Percentiles rank a stretch among this genome's conserved stretches.
phyloP scores from a whole-genome alignment of 2,329 filamentous ascomycete species.

The Cylindrodendrum hubeiense region DNA sequence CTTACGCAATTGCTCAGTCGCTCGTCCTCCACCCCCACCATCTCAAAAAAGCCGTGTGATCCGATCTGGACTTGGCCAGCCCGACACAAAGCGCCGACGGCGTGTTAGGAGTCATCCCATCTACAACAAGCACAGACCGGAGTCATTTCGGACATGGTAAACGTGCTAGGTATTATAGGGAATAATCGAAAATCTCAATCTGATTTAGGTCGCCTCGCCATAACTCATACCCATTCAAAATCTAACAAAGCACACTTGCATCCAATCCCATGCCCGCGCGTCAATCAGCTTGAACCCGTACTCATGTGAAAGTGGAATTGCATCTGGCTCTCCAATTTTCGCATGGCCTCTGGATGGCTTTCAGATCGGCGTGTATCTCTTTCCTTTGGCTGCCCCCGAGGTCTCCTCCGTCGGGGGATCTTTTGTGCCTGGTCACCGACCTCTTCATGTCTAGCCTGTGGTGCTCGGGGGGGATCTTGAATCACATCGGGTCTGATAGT shows the following conservation, averaged over 20 bases:
- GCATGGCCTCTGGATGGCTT: not conserved
- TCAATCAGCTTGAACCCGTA: not conserved
- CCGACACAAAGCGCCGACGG: not conserved
- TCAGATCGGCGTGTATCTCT: not conserved
- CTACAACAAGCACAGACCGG: no score
- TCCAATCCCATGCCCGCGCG: not conserved
- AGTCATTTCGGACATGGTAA: no score
- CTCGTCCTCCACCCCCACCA: not conserved
- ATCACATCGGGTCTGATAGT: not conserved
- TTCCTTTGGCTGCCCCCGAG: no score
- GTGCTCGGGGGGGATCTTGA: not conserved
- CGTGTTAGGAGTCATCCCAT: not conserved
- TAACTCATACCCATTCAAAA: not conserved
- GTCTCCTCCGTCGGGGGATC: no score
- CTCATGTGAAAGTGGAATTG: not conserved
- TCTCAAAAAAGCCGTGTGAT: not conserved
- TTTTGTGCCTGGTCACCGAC: not conserved
- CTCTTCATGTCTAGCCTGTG: not conserved
- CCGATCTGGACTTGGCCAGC: not conserved
- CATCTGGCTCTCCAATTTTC: not conserved
- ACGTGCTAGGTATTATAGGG: no score
- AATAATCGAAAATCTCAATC: not conserved
- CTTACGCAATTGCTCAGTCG: not conserved
- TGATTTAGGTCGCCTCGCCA: not conserved
- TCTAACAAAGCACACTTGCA: not conserved